phyloP scores from a whole-genome alignment of 371 early-diverging fungal species.

The Mucor sp. region DNA sequence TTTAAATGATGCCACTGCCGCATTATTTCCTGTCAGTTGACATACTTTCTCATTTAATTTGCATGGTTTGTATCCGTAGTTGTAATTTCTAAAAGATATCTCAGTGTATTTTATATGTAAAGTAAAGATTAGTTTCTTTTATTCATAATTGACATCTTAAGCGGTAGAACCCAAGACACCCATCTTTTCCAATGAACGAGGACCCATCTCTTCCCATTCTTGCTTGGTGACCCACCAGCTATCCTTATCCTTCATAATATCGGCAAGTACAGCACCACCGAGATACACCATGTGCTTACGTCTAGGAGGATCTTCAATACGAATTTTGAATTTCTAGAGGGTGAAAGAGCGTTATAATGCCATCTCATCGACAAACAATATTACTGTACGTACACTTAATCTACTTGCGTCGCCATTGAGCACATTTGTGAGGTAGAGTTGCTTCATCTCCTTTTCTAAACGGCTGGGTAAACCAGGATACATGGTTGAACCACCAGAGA shows the following conservation, averaged over 20 bases:
- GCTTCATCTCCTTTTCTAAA: slow-evolving; percentile 97
- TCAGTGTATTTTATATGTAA: no score
- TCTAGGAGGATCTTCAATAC: slow-evolving; percentile 97
- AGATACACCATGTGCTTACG: slow-evolving; percentile 98
- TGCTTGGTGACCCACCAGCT: slow-evolving; percentile 91
- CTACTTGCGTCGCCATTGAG: slow-evolving; percentile 83
- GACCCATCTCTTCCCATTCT: slow-evolving; percentile 95
- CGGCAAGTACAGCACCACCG: slow-evolving; percentile 97
- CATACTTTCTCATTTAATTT: no score
- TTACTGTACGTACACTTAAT: slow-evolving; percentile 65
- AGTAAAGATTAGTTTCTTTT: background rate
- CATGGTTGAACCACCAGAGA: slow-evolving; percentile 98
- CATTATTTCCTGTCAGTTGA: no score
- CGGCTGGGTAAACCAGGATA: slow-evolving; percentile 96
- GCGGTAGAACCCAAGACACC: slow-evolving; percentile 51
- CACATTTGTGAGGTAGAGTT: slow-evolving; percentile 88
- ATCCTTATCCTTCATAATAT: slow-evolving; percentile 93
- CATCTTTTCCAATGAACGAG: slow-evolving; percentile 76
- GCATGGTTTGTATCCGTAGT: no score
- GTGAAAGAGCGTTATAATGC: background rate
- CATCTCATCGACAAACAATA: background rate
- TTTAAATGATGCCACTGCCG: no score
- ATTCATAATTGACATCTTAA: background rate
- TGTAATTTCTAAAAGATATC: no score
- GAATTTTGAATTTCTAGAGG: slow-evolving; percentile 91